Evolutionary conservation across 345 rosid genomes (phyloP).

Genomic region (Gynandropsis gynandra): DNA sequence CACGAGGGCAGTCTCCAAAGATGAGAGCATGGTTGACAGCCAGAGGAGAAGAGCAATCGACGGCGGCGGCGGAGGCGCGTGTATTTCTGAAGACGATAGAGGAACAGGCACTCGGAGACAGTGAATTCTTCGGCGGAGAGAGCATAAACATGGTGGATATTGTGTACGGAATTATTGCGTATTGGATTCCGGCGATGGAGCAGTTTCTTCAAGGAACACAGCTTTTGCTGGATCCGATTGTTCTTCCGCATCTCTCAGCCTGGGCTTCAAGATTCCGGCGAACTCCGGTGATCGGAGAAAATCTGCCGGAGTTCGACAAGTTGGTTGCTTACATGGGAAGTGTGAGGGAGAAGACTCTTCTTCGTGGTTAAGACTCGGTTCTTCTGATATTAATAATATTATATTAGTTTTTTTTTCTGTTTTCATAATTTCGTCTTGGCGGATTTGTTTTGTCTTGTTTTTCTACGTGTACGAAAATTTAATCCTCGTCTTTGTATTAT

Average conservation of each 20-base stretch:
- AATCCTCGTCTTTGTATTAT: too few relatives aligned
- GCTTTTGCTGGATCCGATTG: neutral
- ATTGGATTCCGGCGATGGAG: constrained; percentile 3
- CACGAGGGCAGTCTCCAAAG: neutral
- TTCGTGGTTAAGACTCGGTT: neutral
- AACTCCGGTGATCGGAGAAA: constrained; percentile 11
- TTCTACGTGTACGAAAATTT: too few relatives aligned
- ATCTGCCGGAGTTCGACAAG: constrained; percentile 1
- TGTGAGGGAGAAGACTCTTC: constrained; percentile 2
- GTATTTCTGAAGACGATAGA: constrained; percentile 2
- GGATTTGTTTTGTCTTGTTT: too few relatives aligned
- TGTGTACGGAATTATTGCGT: neutral
- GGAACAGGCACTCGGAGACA: constrained; percentile 9
- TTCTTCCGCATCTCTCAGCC: constrained; percentile 3
- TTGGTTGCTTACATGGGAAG: neutral
- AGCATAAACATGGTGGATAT: neutral
- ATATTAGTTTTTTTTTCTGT: too few relatives aligned
- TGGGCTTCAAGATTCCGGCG: constrained; percentile 15
- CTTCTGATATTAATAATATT: too few relatives aligned
- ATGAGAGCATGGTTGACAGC: neutral
- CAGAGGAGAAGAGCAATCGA: neutral
- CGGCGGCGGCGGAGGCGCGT: neutral
- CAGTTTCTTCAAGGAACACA: neutral
- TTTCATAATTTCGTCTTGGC: too few relatives aligned
- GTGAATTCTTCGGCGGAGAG: neutral